Percentiles rank a stretch among this genome's conserved stretches.
Conservation (phyloP, 257 asterid species). For the Penstemon eatonii region DNA sequence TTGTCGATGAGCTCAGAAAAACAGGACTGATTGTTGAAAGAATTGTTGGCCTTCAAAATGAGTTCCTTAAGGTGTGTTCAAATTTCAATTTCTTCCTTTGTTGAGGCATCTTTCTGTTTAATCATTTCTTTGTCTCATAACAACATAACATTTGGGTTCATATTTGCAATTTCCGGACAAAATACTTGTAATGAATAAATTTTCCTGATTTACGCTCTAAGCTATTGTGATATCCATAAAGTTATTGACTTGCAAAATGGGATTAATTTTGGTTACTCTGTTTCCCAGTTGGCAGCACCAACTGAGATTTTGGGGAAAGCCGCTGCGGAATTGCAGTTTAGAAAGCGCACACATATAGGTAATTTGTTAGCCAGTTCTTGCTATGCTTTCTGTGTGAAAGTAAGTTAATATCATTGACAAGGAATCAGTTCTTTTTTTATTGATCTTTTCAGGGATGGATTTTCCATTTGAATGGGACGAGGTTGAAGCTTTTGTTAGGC, state of each 20-base stretch:
- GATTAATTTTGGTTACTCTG: not conserved
- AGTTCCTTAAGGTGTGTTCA: constrained; percentile 65
- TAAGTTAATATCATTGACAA: not conserved
- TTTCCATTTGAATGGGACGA: constrained; percentile 88
- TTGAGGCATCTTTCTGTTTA: not conserved
- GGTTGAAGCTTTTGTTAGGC: constrained; percentile 72
- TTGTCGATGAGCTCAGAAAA: constrained; percentile 56
- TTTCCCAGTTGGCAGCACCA: constrained; percentile 80
- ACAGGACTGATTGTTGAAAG: constrained; percentile 76
- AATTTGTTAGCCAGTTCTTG: constrained; percentile 4
- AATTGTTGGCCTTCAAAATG: constrained; percentile 76
- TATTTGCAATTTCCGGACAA: constrained; percentile 5
- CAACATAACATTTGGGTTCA: not conserved
- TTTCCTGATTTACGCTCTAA: not conserved
- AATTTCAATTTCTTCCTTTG: not conserved
- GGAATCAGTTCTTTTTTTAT: not conserved
- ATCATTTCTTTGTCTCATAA: not conserved
- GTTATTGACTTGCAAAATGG: constrained; percentile 10
- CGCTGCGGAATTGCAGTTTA: constrained; percentile 75
- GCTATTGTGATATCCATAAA: not conserved
- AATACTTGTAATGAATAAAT: not conserved
- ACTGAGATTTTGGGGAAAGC: constrained; percentile 65
- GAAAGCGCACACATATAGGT: constrained; percentile 87
- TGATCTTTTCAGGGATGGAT: constrained; percentile 71
- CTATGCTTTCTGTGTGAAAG: not conserved